Conservation (phyloP, 192 early-diverging fungal species). For the Entomortierella lignicola region DNA sequence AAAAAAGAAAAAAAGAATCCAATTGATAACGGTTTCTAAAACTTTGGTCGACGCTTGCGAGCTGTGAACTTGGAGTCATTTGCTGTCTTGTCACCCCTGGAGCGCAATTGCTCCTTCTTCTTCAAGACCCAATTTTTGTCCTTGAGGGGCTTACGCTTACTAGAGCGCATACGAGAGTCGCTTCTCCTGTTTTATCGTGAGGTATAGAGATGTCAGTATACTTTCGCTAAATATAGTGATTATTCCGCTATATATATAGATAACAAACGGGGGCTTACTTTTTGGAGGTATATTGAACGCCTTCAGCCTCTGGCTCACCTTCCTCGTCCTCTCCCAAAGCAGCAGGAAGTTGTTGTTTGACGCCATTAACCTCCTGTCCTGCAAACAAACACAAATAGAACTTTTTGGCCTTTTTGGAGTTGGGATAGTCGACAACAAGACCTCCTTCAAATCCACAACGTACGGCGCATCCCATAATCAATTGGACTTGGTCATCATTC, state of each 20-base stretch:
- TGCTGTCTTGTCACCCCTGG: conserved; percentile 80
- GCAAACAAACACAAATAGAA: conserved; percentile 97
- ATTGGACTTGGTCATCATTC: conserved; percentile 92
- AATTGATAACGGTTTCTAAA: conserved; percentile 62
- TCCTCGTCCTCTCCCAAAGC: conserved; percentile 71
- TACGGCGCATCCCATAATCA: conserved; percentile 90
- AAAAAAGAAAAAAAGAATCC: background rate
- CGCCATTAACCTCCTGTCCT: conserved; percentile 73
- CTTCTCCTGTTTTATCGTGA: conserved; percentile 32
- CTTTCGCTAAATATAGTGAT: background rate
- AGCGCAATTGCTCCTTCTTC: conserved; percentile 89
- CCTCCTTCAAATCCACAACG: conserved; percentile 96
- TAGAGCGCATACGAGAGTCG: conserved; percentile 47
- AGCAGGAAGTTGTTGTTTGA: conserved; percentile 69
- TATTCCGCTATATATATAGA: background rate
- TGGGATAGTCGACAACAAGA: conserved; percentile 95
- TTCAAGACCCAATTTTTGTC: conserved; percentile 89
- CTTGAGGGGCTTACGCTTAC: conserved; percentile 74
- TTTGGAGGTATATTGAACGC: conserved; percentile 59
- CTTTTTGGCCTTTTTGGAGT: conserved; percentile 96
- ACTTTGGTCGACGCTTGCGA: conserved; percentile 88
- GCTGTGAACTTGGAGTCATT: conserved; percentile 95
- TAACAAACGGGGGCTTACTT: conserved; percentile 21
- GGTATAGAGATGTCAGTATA: background rate
- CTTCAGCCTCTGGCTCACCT: conserved; percentile 53